Base-by-base conservation (phyloP, 1,284 basidiomycete species). In the Cryptococcus depauperatus region DNA sequence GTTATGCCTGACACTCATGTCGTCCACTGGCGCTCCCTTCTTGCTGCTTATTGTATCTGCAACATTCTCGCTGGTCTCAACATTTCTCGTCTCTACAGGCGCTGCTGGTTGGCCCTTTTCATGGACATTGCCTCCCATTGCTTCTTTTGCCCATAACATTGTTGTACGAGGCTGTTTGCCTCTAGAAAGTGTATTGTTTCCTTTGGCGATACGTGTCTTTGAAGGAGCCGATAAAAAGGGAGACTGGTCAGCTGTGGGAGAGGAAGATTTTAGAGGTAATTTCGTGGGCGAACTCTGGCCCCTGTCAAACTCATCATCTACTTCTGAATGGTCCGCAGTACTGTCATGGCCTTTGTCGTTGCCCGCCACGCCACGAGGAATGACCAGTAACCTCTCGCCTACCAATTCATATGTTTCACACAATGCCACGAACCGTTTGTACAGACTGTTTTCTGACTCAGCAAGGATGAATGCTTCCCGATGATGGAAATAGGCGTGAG, bases 401-500 rank as follows among this genome's bases (percentile, higher is more conserved):
- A 93, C 84, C 33, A 98, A 76, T 49, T 85, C 81, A 72, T 86
- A 95, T 58, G 79, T 80, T 48, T 79, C 76, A 9, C 84, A 84
- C 46, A 97, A 79, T 3, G 82, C 82, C 43, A 86, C 77, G 74
- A 97, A 97, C 52, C 92, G 83, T 25, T 84, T 83, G 61, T 96
- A 96, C 1, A 97, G 76, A 0, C 84, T 85, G 5, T 85, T 90
- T 67, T 96, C 89, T 2, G 83, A 85, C 61, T 76, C 59, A 35
- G 47, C 48, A 7, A 64, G 50, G 4, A 43, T 51, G 37, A 63
- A 96, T 0, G 82, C 79, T 60, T 93, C 91, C 47, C 85, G 82
- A 69, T 97, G 89, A 65, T 89, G 86, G 72, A 84, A 90, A 73
- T 88, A 93, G 1, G 91, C 89, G 68, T 98, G 93, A 0, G 87